Conservation (phyloP, 2,329 filamentous ascomycete species). For the Arthrinium puccinioides region DNA sequence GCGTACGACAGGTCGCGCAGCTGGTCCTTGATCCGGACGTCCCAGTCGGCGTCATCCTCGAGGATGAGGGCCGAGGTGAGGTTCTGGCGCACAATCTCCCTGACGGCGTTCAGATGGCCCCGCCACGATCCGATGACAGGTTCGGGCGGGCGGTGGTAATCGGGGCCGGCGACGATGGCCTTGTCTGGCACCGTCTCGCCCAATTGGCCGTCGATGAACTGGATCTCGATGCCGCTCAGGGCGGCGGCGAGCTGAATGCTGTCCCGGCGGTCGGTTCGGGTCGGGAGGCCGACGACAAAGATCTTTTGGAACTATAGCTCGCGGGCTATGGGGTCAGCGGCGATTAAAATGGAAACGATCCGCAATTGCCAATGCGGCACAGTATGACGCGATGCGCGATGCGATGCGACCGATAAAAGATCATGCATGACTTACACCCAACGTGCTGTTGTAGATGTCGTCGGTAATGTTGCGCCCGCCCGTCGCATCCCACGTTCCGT, state of each 20-base stretch:
- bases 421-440: too few species aligned
- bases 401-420: too few species aligned
- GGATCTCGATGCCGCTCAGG: conserved; percentile 32
- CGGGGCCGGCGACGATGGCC: conserved; percentile 27
- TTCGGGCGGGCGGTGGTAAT: conserved; percentile 18
- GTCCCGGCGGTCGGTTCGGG: conserved; percentile 42
- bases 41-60: conserved; percentile 34
- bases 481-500: too few species aligned
- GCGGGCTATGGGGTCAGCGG: too few species aligned
- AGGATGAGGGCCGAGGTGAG: conserved; percentile 28
- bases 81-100: conserved; percentile 26
- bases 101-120: conserved; percentile 30
- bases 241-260: conserved; percentile 33
- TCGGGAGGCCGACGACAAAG: conserved; percentile 36
- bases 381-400: too few species aligned
- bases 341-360: too few species aligned
- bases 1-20: conserved; percentile 22
- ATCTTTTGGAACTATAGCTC: conserved; percentile 24
- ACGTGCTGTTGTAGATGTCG: too few species aligned
- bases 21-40: conserved; percentile 25
- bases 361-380: too few species aligned
- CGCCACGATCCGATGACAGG: conserved; percentile 33
- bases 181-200: conserved; percentile 33
- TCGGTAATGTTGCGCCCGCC: too few species aligned
- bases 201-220: conserved; percentile 35